Evolutionary conservation across 2,329 filamentous ascomycete species (phyloP), one percentile per base, ranked within the genome.

Genomic region (Pleoardoris graminearum): DNA sequence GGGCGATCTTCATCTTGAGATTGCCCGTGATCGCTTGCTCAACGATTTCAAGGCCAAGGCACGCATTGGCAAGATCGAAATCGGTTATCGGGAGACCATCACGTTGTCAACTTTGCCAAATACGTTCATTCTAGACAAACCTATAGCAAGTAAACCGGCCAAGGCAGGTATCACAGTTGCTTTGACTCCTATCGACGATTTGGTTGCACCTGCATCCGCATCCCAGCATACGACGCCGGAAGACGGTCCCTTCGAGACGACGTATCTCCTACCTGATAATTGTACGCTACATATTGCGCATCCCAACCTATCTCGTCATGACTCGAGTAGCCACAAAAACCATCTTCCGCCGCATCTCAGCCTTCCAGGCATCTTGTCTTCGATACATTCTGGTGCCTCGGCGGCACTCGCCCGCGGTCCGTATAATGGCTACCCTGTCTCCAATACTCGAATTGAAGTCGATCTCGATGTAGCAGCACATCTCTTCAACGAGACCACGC

Each of bases 1-100:
- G 94, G 94, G 94, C 7, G 91, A 96, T 65, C 82, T 99, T 23
- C 94, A 99, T 73, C 81, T 99, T 0, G 94, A 99, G 65, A 94
- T 99, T 43, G 92, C 93, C 0, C 80, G 91, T 44, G 90, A 97
- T 72, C 85, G 92, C 37, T 83, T 99, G 8, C 85, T 94, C 59
- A 89, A 90, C 47, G 91, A 96, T 67, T 87, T 97, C 75, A 96
- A 94, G 71, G 91, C 79, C 72, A 96, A 85, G 81, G 91, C 80
- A 57, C 86, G 77, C 16, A 96, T 96, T 79, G 92, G 93, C 11
- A 87, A 86, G 48, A 96, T 99, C 57, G 90, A 96, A 64, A 96
- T 99, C 54, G 91, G 95, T 61, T 99, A 97, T 75, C 88, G 95
- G 49, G 94, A 99, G 75, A 88, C 86, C 42, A 77, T 94, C 8